These are phyloP conservation scores for Phytopythium mirpurense DNA, from an alignment of 352 stramenopile genomes.

Conservation along the genomic window DNA sequence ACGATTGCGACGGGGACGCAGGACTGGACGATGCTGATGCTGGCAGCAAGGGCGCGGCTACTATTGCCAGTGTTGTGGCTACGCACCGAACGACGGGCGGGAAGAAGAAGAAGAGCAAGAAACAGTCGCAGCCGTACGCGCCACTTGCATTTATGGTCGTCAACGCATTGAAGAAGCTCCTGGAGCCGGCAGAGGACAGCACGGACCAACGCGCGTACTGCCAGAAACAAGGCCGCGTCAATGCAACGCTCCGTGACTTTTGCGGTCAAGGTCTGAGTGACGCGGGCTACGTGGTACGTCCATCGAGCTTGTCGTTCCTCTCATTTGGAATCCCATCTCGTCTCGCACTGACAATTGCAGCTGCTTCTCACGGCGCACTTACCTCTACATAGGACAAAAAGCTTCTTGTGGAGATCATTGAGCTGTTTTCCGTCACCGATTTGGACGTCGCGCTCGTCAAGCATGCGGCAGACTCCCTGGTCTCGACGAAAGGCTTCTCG, in stretches of 20 bases:
- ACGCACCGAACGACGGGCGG: too few species aligned
- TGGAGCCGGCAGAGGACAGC: slow-evolving; percentile 2
- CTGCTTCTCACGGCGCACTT: too few species aligned
- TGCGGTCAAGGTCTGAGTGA: slow-evolving; percentile 20
- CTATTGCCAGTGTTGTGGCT: too few species aligned
- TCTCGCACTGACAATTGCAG: background rate
- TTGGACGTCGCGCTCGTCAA: slow-evolving; percentile 15
- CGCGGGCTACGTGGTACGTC: slow-evolving; percentile 12
- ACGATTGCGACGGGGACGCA: too few species aligned
- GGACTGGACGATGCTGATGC: too few species aligned
- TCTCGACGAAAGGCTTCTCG: slow-evolving; percentile 39
- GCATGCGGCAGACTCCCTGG: slow-evolving; percentile 15
- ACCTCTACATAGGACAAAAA: slow-evolving; percentile 35
- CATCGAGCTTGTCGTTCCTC: background rate
- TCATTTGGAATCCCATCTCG: background rate
- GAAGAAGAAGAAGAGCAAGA: slow-evolving; percentile 16
- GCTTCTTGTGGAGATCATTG: slow-evolving; percentile 50
- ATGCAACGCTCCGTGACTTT: slow-evolving; percentile 22
- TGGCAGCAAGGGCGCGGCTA: too few species aligned
- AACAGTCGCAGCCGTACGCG: slow-evolving; percentile 34
- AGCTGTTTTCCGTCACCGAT: slow-evolving; percentile 36
- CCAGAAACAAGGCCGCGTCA: slow-evolving; percentile 15
- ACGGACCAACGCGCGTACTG: slow-evolving; percentile 3
- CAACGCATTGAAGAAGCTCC: slow-evolving; percentile 43
- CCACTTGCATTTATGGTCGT: slow-evolving; percentile 56